Evolutionary conservation across 192 early-diverging fungal genomes (phyloP), one percentile per base, ranked within the genome.

Genomic region (Kickxella alabastrina): DNA sequence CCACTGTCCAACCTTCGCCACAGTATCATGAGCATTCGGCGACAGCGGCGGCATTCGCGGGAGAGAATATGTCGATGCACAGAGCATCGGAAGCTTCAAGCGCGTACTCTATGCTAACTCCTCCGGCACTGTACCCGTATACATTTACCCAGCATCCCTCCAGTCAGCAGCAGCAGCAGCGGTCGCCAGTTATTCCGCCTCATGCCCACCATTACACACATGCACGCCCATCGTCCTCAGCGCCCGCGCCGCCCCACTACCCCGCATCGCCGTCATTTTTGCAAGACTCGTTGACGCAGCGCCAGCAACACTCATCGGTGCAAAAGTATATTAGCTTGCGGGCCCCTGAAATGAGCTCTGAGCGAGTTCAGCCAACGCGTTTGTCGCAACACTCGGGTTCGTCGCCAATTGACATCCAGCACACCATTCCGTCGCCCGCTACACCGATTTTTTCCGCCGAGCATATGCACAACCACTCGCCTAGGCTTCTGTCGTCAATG

Each of bases 81-180:
- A 62, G 40, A 36, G 23, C 54, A 26, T 53, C 54, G 14, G 52
- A 62, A 6, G 63, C 47, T 34, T 21, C 63, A 10, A 37, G 54
- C 10, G 31, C 36, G 22, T 58, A 54, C 32, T 21, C 55, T 18
- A 66, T 72, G 69, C 31, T 56, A 42, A 61, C 70, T 21, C 70
- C 70, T 13, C 62, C 63, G 28, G 52, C 59, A 62, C 63, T 66
- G 65, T 66, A 74, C 56, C 48, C 63, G 10, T 62, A 52, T 13
- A 29, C 51, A 7, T 62, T 66, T 54, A 59, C 63, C 27, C 69
- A 65, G 41, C 57, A 61, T 15, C 69, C 65, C 45, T 55, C 54
- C 15, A 67, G 63, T 52, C 70, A 74, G 34, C 63, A 59, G 10
- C 70, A 73, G 21, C n/a, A n/a, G n/a, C n/a, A n/a, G n/a, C n/a